phyloP scores from a whole-genome alignment of 768 basidiomycete species.

The Phaeolepiota aurea region DNA sequence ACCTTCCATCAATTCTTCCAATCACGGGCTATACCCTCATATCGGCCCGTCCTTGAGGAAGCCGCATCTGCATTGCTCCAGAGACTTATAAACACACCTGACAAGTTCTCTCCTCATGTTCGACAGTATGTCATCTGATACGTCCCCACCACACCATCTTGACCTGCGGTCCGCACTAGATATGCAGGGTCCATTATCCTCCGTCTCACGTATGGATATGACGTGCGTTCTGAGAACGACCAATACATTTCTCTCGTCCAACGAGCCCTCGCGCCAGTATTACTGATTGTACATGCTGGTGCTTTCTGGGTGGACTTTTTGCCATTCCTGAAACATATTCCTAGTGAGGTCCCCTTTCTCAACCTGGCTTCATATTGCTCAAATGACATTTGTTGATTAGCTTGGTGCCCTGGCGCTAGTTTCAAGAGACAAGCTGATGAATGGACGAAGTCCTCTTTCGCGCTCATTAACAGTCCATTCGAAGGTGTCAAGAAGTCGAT shows the following conservation, averaged over 20 bases:
- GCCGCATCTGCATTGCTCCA: slow-evolving; percentile 15
- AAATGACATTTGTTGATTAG: slow-evolving; percentile 6
- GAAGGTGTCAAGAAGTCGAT: slow-evolving; percentile 15
- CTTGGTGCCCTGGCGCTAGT: slow-evolving; percentile 30
- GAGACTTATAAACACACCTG: slow-evolving; percentile 16
- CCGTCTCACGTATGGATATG: slow-evolving; percentile 30
- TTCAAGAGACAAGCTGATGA: slow-evolving; percentile 21
- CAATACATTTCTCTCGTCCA: slow-evolving; percentile 22
- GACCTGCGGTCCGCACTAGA: slow-evolving; percentile 10
- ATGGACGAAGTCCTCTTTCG: slow-evolving; percentile 12
- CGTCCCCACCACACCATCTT: not conserved
- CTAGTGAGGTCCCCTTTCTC: slow-evolving; percentile 10
- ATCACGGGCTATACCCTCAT: slow-evolving; percentile 16
- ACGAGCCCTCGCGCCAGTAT: slow-evolving; percentile 11
- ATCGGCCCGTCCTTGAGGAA: slow-evolving; percentile 15
- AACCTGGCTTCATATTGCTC: not conserved
- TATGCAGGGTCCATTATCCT: slow-evolving; percentile 25
- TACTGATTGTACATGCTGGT: slow-evolving; percentile 25
- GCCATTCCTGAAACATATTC: slow-evolving; percentile 21
- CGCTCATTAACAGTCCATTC: slow-evolving; percentile 18
- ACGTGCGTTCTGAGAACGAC: slow-evolving; percentile 23
- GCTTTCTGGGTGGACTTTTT: slow-evolving; percentile 30
- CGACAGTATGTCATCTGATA: slow-evolving; percentile 15
- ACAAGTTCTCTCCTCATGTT: slow-evolving; percentile 18
- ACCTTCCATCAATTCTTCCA: slow-evolving; percentile 29